phyloP scores from a whole-genome alignment of 306 rosid species.

The Vigna radiata region DNA sequence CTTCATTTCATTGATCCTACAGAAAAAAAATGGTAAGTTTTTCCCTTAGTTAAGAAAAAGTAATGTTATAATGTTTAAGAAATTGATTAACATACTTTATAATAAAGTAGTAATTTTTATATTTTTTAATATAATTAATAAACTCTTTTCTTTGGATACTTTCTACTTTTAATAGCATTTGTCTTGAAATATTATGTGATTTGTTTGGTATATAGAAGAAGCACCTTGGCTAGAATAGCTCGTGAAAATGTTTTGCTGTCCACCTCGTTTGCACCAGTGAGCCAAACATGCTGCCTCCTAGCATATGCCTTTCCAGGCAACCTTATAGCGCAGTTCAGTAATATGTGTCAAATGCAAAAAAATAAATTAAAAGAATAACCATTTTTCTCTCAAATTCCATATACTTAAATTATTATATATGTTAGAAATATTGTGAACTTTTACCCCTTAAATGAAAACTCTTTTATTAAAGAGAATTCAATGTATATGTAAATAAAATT shows the following conservation, averaged over 20 bases:
- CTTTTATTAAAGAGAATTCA: background rate
- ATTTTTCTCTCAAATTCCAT: background rate
- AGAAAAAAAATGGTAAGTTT: background rate
- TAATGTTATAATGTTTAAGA: background rate
- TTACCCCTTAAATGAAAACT: too few relatives aligned
- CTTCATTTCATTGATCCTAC: background rate
- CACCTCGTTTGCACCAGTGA: conserved; percentile 83
- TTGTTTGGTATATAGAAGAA: background rate
- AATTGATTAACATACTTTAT: background rate
- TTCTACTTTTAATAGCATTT: background rate
- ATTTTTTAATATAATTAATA: background rate
- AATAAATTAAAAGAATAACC: too few relatives aligned
- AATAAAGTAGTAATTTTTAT: too few relatives aligned
- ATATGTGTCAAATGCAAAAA: conserved; percentile 17
- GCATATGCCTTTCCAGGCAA: conserved; percentile 92
- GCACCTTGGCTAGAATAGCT: conserved; percentile 95
- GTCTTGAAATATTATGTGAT: background rate
- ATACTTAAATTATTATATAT: background rate
- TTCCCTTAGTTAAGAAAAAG: background rate
- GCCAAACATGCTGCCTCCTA: conserved; percentile 87
- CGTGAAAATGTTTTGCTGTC: conserved; percentile 87
- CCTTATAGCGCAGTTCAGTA: conserved; percentile 45
- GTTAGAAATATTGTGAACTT: too few relatives aligned
- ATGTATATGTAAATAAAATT: background rate
- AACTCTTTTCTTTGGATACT: background rate